Conservation (phyloP, 805 yeast genomes). For the Nakazawaea siamensis region DNA sequence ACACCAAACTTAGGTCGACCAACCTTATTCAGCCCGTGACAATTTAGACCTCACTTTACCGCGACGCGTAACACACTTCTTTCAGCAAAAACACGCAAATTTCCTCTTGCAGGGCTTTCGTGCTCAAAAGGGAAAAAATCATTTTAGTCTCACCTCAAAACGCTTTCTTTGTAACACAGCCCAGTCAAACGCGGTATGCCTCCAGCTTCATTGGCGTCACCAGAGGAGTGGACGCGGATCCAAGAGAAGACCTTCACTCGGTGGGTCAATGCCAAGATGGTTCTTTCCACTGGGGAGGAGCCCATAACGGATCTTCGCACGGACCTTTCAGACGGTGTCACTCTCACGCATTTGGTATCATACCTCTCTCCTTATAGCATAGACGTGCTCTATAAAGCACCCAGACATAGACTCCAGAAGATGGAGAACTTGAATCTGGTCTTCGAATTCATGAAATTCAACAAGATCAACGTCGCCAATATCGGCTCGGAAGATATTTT, state of each 20-base stretch:
- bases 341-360: constrained; percentile 28
- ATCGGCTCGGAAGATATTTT: constrained; percentile 42
- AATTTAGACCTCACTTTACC: too few relatives aligned
- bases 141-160: too few relatives aligned
- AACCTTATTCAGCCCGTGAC: too few relatives aligned
- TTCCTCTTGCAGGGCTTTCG: too few relatives aligned
- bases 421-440: constrained; percentile 37
- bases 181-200: too few relatives aligned
- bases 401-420: constrained; percentile 34
- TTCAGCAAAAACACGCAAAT: too few relatives aligned
- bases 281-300: constrained; percentile 13
- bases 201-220: too few relatives aligned
- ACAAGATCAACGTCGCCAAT: constrained; percentile 29
- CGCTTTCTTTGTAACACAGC: too few relatives aligned
- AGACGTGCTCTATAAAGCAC: constrained; percentile 25
- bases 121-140: too few relatives aligned
- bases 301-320: constrained; percentile 18
- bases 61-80: too few relatives aligned
- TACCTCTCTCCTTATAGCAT: constrained; percentile 17
- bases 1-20: too few relatives aligned
- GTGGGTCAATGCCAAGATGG: constrained; percentile 35
- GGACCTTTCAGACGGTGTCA: constrained; percentile 34
- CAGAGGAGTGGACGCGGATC: constrained; percentile 10
- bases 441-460: constrained; percentile 31
- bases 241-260: constrained; percentile 42